Evolutionary conservation across 2,329 filamentous ascomycete species (phyloP).

Genomic region (Clonostachys rhizophaga): DNA sequence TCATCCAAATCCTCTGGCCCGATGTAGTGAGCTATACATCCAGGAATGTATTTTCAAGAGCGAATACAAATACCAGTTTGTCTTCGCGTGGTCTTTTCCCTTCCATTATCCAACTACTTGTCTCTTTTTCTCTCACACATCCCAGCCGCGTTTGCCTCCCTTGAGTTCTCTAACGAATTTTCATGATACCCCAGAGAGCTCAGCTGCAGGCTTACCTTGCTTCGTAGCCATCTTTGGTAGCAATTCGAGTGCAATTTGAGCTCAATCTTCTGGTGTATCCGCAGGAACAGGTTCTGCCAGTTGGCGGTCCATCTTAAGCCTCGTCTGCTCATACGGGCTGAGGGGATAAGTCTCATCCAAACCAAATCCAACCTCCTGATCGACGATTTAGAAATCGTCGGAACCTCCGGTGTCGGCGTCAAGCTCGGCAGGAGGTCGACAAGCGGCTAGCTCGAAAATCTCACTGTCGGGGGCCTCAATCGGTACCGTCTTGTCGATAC

Average conservation of each 20-base stretch:
- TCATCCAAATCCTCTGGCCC: no score
- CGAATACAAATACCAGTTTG: no score
- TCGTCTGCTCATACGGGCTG: conserved; percentile 44
- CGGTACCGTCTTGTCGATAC: conserved; percentile 14
- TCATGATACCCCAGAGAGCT: no score
- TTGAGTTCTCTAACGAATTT: no score
- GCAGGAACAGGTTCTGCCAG: conserved; percentile 43
- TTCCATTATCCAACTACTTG: no score
- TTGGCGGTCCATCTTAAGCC: conserved; percentile 45
- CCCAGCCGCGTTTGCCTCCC: no score
- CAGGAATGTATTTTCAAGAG: no score
- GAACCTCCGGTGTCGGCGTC: conserved; percentile 22
- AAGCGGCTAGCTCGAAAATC: conserved; percentile 46
- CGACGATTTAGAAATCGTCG: conserved; percentile 15
- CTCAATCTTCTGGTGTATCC: conserved; percentile 32
- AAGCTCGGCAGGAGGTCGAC: conserved; percentile 40
- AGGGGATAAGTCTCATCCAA: conserved; percentile 28
- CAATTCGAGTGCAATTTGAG: conserved; percentile 17
- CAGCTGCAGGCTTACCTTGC: no score
- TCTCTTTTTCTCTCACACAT: no score
- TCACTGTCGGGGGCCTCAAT: conserved; percentile 34
- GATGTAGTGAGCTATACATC: no score
- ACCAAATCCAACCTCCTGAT: conserved; percentile 33
- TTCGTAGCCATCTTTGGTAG: not conserved
- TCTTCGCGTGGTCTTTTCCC: no score